A percentile compares a stretch with the other conserved stretches of the same genome.
Conservation (phyloP, 164 flowering plant species). For the Taxillus chinensis region DNA sequence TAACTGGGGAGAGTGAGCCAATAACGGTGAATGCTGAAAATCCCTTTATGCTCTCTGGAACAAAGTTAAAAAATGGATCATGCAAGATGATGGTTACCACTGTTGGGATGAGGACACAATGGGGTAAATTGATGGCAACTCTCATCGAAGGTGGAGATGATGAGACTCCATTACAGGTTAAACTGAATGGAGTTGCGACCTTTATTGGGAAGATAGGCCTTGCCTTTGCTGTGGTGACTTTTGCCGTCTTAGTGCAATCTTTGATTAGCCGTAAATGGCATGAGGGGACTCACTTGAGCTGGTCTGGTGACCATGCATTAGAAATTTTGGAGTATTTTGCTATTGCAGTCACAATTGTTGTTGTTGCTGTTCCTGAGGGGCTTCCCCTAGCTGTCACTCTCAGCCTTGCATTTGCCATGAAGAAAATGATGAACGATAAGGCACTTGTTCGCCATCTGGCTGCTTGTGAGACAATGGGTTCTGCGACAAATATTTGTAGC, state of each 20-base stretch:
- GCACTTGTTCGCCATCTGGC: slow-evolving; percentile 73
- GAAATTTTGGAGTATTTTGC: slow-evolving; percentile 64
- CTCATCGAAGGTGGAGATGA: slow-evolving; percentile 85
- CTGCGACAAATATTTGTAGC: slow-evolving; percentile 70
- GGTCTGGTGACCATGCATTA: slow-evolving; percentile 65
- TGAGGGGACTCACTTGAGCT: slow-evolving; percentile 41
- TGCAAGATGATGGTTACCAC: slow-evolving; percentile 75
- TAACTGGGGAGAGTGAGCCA: slow-evolving; percentile 81
- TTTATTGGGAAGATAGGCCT: slow-evolving; percentile 79
- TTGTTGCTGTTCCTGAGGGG: slow-evolving; percentile 84
- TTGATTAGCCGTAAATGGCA: slow-evolving; percentile 32
- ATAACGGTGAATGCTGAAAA: slow-evolving; percentile 39
- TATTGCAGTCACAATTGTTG: slow-evolving; percentile 71
- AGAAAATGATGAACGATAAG: slow-evolving; percentile 82
- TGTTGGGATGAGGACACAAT: slow-evolving; percentile 86
- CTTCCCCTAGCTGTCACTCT: slow-evolving; percentile 74
- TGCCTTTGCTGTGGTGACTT: slow-evolving; percentile 66
- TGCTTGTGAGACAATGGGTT: slow-evolving; percentile 85
- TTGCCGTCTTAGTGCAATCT: slow-evolving; percentile 68
- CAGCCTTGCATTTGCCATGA: slow-evolving; percentile 85
- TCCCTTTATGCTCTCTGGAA: slow-evolving; percentile 69
- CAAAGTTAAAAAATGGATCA: slow-evolving; percentile 71
- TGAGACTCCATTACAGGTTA: slow-evolving; percentile 81
- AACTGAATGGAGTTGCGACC: slow-evolving; percentile 80
- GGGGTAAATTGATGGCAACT: slow-evolving; percentile 87